Evolutionary conservation across 345 rosid genomes (phyloP), one percentile per base, ranked within the genome.

Genomic region (Lumnitzera littorea): DNA sequence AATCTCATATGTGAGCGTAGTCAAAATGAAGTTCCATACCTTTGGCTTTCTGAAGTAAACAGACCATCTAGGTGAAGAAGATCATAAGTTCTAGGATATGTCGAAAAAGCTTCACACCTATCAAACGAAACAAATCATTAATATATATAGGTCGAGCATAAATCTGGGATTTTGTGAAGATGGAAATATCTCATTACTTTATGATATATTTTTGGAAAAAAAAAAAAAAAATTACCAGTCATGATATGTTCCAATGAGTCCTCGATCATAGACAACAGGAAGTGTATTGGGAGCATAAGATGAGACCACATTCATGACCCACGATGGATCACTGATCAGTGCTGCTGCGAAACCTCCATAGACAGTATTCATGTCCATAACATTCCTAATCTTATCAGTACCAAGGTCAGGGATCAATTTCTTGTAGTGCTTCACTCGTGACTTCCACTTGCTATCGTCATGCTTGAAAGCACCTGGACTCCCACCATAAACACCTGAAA

Each of bases 91-190:
- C 98, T 74, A 60, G 98, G 98, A 76, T 92, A 92, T 4, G 98
- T 89, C 2, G 98, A 92, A 73, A 92, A 89, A 24, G 97, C 91
- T 72, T 89, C 98, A 71, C 98, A 92, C 98, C 98, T 92, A 66
- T n/a, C 50, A 72, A 63, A 75, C 51, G 62, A 46, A 48, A 67
- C 16, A 64, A n/a, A 51, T 61, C 23, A 67, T 23, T n/a, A 24
- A 51, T 77, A 58, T 53, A 57, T 13, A 60, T 50, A 54, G 48
- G 23, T 17, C 0, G n/a, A 46, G 55, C 9, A 13, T 52, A 15
- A 52, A 41, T 50, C 14, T 16, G 8, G 20, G 52, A 16, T 48
- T 61, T 24, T 41, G 50, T 13, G 48, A 46, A 56, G 27, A 36
- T 57, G 6, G 23, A 3, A 31, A 16, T 36, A 54, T 55, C 36